Conservation (phyloP, 768 basidiomycete species). For the Trametes elegans region DNA sequence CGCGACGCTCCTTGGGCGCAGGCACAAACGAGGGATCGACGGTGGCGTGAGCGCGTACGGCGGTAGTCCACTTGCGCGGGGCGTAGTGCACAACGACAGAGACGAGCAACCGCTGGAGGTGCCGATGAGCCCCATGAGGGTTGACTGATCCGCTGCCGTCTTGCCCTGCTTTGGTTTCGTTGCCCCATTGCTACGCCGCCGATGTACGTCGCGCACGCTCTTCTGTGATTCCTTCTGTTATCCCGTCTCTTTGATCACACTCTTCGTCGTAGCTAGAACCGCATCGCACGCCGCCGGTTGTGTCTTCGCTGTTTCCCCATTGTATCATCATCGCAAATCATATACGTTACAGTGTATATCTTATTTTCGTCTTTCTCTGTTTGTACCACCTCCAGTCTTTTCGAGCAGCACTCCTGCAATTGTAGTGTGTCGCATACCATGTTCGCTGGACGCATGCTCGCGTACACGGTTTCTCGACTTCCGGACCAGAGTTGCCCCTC, state of each 20-base stretch:
- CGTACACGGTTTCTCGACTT: no score
- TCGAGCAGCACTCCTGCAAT: background rate
- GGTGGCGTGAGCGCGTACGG: constrained; percentile 8
- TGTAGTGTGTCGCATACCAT: background rate
- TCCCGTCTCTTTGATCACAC: background rate
- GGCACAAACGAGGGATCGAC: constrained; percentile 43
- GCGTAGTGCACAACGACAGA: background rate
- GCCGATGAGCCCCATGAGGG: constrained; percentile 23
- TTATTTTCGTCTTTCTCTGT: background rate
- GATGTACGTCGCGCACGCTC: background rate
- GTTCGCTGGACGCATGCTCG: no score
- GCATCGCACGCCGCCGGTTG: background rate
- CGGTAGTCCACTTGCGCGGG: constrained; percentile 18
- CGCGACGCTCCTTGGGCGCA: constrained; percentile 81
- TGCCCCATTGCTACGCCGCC: background rate
- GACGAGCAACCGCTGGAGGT: constrained; percentile 10
- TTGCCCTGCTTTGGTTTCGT: background rate
- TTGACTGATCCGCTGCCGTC: constrained; percentile 5
- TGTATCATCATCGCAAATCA: constrained; percentile 3
- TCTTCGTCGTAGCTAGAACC: background rate
- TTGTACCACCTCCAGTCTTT: background rate
- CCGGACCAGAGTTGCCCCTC: no score
- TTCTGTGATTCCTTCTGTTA: no score
- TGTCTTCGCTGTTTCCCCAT: background rate
- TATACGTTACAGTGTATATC: constrained; percentile 13